Percentiles rank a stretch among this genome's conserved stretches.
These are phyloP conservation scores for Odonthalia washingtoniensis DNA, from an alignment of 31 red algal genomes.

Conservation along the genomic window DNA sequence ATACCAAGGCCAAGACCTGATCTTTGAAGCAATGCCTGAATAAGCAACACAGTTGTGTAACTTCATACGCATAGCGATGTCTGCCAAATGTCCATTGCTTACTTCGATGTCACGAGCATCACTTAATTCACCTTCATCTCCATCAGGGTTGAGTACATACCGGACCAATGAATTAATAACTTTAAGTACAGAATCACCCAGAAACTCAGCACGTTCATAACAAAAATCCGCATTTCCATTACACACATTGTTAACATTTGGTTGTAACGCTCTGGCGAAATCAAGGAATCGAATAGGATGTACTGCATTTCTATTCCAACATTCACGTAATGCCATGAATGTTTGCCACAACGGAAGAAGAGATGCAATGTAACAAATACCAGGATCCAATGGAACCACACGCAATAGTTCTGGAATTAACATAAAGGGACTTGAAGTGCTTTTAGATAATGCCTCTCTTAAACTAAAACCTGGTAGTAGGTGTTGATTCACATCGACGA, in stretches of 20 bases:
- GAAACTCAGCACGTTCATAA: slow-evolving; percentile 80
- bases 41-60: slow-evolving; percentile 75
- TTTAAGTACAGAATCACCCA: slow-evolving; percentile 87
- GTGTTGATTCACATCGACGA: slow-evolving; percentile 36
- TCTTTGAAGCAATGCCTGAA: slow-evolving; percentile 68
- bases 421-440: slow-evolving; percentile 55
- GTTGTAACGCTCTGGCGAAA: slow-evolving; percentile 75
- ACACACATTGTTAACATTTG: slow-evolving; percentile 66
- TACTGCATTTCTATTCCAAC: slow-evolving; percentile 69
- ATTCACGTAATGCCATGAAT: slow-evolving; percentile 67
- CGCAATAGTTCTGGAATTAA: slow-evolving; percentile 48
- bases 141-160: slow-evolving; percentile 65
- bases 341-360: slow-evolving; percentile 78
- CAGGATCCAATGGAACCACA: slow-evolving; percentile 59
- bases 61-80: slow-evolving; percentile 68
- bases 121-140: slow-evolving; percentile 68
- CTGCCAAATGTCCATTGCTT: slow-evolving; percentile 63
- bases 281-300: slow-evolving; percentile 48
- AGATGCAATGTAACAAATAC: slow-evolving; percentile 55
- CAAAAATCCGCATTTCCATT: slow-evolving; percentile 59
- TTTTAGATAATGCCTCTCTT: slow-evolving; percentile 40
- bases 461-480: slow-evolving; percentile 59
- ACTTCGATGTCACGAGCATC: slow-evolving; percentile 76
- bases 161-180: slow-evolving; percentile 69
- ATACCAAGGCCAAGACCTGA: slow-evolving; percentile 78